A percentile compares a stretch with the other conserved stretches of the same genome.
Evolutionary conservation across 1,284 basidiomycete genomes (phyloP).

Genomic region (Anthracocystis setariae): DNA sequence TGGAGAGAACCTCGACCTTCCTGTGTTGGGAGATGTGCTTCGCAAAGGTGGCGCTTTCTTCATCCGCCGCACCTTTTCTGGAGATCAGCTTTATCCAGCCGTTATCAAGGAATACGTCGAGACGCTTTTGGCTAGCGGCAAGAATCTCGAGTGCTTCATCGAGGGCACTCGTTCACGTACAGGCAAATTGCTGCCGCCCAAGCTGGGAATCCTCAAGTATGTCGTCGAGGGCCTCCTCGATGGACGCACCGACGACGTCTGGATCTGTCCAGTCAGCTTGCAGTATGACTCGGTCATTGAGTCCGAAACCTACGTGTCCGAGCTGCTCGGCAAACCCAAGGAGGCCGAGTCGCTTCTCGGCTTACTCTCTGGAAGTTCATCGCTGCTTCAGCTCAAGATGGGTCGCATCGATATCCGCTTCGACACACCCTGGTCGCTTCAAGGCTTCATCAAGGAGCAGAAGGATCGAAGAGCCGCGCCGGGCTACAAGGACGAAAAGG

Average conservation of each 20-base stretch:
- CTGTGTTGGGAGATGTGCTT: slow-evolving; percentile 65
- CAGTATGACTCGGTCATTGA: slow-evolving; percentile 69
- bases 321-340: slow-evolving; percentile 69
- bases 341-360: slow-evolving; percentile 68
- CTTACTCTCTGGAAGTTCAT: slow-evolving; percentile 63
- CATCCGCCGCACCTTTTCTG: slow-evolving; percentile 67
- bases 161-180: slow-evolving; percentile 68
- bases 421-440: slow-evolving; percentile 68
- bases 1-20: slow-evolving; percentile 67
- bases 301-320: slow-evolving; percentile 67
- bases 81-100: slow-evolving; percentile 67
- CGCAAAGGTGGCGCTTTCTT: slow-evolving; percentile 68
- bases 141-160: slow-evolving; percentile 68
- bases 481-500: slow-evolving; percentile 31
- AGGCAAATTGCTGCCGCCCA: slow-evolving; percentile 68
- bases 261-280: slow-evolving; percentile 67
- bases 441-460: slow-evolving; percentile 65
- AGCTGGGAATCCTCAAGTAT: slow-evolving; percentile 69
- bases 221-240: slow-evolving; percentile 65
- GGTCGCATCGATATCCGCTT: slow-evolving; percentile 69
- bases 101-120: slow-evolving; percentile 69
- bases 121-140: slow-evolving; percentile 63
- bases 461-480: slow-evolving; percentile 48
- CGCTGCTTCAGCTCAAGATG: slow-evolving; percentile 67
- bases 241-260: slow-evolving; percentile 66